Evolutionary conservation across 108 stramenopile genomes (phyloP).

Genomic region (Conticribra weissflogii): DNA sequence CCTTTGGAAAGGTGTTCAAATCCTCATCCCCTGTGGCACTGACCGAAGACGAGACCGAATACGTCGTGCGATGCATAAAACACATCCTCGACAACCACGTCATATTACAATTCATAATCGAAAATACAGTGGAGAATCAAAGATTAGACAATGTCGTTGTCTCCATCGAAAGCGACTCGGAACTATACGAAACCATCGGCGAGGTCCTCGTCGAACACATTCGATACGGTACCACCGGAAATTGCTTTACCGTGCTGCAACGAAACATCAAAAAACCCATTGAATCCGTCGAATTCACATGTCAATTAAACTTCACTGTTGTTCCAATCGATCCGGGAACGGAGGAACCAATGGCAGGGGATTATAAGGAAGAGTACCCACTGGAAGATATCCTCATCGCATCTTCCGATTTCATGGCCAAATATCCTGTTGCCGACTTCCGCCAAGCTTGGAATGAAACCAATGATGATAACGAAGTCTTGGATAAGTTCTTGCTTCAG

Average conservation of each 20-base stretch:
- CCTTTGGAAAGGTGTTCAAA: conserved; percentile 82
- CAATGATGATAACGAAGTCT: conserved; percentile 82
- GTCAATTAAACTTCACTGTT: conserved; percentile 82
- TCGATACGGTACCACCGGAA: conserved; percentile 72
- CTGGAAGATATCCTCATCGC: conserved; percentile 87
- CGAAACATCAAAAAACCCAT: conserved; percentile 51
- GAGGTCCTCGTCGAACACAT: conserved; percentile 63
- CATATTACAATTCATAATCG: conserved; percentile 91
- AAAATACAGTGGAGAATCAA: conserved; percentile 95
- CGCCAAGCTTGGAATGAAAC: conserved; percentile 85
- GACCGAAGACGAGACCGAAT: conserved; percentile 91
- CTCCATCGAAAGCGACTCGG: conserved; percentile 71
- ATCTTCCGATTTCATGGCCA: conserved; percentile 94
- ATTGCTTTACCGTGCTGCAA: conserved; percentile 79
- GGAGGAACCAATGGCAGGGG: conserved; percentile 81
- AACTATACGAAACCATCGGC: conserved; percentile 59
- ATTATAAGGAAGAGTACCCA: conserved; percentile 93
- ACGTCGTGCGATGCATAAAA: conserved; percentile 87
- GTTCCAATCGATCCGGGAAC: conserved; percentile 80
- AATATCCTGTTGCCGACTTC: conserved; percentile 87
- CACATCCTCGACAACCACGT: conserved; percentile 91
- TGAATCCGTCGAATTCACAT: conserved; percentile 51
- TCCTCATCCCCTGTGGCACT: conserved; percentile 66
- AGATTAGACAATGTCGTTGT: conserved; percentile 85
- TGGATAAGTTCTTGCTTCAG: conserved; percentile 92